These are phyloP conservation scores for Aspergillus aculeatinus DNA, from an alignment of 2,329 filamentous ascomycete genomes.

Conservation along the genomic window DNA sequence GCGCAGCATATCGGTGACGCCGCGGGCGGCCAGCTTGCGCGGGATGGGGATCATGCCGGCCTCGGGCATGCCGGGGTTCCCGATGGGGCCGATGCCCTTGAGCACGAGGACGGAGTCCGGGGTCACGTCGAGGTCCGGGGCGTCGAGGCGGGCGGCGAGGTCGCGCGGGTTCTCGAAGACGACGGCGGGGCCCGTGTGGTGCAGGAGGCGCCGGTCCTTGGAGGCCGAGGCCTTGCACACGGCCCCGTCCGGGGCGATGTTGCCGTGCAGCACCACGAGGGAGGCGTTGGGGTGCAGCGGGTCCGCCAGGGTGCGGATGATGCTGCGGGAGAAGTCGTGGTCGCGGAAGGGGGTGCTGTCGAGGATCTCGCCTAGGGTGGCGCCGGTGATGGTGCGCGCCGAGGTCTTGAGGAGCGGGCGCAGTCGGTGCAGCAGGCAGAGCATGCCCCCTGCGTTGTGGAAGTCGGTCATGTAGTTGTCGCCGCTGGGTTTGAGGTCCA, in stretches of 20 bases:
- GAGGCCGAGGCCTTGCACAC: conserved; percentile 53
- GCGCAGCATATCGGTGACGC: conserved; percentile 54
- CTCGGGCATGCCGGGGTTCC: conserved; percentile 55
- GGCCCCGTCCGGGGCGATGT: conserved; percentile 50
- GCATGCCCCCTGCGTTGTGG: conserved; percentile 54
- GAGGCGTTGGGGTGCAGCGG: conserved; percentile 48
- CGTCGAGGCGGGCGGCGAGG: conserved; percentile 48
- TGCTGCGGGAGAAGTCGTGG: conserved; percentile 41
- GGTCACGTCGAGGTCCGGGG: conserved; percentile 44
- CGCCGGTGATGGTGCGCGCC: conserved; percentile 47
- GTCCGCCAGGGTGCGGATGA: conserved; percentile 45
- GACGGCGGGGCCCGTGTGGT: conserved; percentile 46
- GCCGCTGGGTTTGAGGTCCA: conserved; percentile 55
- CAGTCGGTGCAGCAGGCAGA: conserved; percentile 47
- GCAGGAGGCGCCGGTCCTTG: conserved; percentile 46
- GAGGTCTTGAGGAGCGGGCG: conserved; percentile 47
- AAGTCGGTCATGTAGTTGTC: conserved; percentile 57
- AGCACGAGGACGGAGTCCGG: conserved; percentile 48
- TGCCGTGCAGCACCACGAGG: conserved; percentile 47
- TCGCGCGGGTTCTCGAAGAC: conserved; percentile 51
- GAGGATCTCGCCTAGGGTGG: conserved; percentile 48
- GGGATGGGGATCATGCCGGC: conserved; percentile 54
- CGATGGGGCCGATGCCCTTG: conserved; percentile 51
- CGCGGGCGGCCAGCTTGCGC: conserved; percentile 46
- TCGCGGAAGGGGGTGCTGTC: conserved; percentile 43